Base-by-base conservation (phyloP, 495 filamentous ascomycete genomes). In the Penicillium samsonianum region DNA sequence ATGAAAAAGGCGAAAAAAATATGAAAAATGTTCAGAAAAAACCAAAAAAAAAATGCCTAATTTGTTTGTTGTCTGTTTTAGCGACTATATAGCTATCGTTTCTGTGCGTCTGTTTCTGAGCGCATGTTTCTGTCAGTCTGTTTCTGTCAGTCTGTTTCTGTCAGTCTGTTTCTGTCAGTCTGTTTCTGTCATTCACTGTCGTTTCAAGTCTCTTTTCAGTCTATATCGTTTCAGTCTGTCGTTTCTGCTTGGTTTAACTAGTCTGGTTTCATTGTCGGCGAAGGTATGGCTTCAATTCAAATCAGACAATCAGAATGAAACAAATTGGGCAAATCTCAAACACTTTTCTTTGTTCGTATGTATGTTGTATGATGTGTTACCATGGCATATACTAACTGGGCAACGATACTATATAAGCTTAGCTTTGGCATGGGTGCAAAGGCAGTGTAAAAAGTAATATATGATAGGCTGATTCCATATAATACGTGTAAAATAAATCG, bases 61-160 rank as follows among this genome's bases (percentile, higher is more conserved):
- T 53, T 38, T 52, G 49, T 53, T 38, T 52, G 49, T 40, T 44
- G 51, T 53, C 30, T 35, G 25, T 31, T 53, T 44, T 33, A 54
- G 51, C 51, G 45, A 48, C 45, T 48, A 19, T 20, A 31, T 31
- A 31, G 28, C 12, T 31, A 2, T 48, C 10, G 30, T 31, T 31
- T 31, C 30, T 28, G 8, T 10, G n/a, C 17, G 23, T 25, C 23
- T 25, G 23, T 25, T n/a, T n/a, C n/a, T n/a, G n/a, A n/a, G n/a
- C n/a, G n/a, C n/a, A n/a, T n/a, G n/a, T n/a, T n/a, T n/a, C n/a
- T n/a, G n/a, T n/a, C n/a, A n/a, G n/a, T n/a, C n/a, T n/a, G n/a
- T n/a, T n/a, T n/a, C n/a, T n/a, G n/a, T n/a, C n/a, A n/a, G n/a
- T n/a, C n/a, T n/a, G n/a, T n/a, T n/a, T n/a, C n/a, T n/a, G n/a